Conservation (phyloP, 163 green algal genomes). For the Smithsoniella earleae region DNA sequence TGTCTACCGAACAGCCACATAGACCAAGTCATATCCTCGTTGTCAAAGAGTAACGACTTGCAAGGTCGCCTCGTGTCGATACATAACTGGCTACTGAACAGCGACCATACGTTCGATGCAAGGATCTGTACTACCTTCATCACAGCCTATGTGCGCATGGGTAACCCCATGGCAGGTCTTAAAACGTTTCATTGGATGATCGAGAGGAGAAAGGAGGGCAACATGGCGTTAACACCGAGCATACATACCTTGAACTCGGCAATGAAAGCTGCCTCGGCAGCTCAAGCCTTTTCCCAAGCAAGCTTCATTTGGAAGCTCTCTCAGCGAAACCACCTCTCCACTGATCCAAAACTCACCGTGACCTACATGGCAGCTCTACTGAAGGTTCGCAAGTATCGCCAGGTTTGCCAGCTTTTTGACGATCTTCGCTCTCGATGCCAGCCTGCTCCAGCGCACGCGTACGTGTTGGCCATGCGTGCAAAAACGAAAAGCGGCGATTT, state of each 20-base stretch:
- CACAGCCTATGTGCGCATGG: not conserved
- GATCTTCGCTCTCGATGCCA: not conserved
- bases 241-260: constrained; percentile 8
- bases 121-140: constrained; percentile 23
- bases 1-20: not conserved
- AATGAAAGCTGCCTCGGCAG: constrained; percentile 19
- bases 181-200: constrained; percentile 19
- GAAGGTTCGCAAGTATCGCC: not conserved
- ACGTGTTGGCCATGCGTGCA: constrained; percentile 9
- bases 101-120: constrained; percentile 13
- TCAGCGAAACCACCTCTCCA: not conserved
- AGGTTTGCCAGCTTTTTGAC: constrained; percentile 18
- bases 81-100: not conserved
- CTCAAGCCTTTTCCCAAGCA: not conserved
- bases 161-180: not conserved
- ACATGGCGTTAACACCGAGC: not conserved
- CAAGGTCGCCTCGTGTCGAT: not conserved
- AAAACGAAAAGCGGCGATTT: not conserved
- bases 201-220: not conserved
- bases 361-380: constrained; percentile 19
- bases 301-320: constrained; percentile 11
- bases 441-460: not conserved
- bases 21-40: not conserved
- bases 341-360: not conserved
- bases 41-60: not conserved